These are phyloP conservation scores for Suillus fuscotomentosus DNA, from an alignment of 768 basidiomycete genomes.

Conservation along the genomic window DNA sequence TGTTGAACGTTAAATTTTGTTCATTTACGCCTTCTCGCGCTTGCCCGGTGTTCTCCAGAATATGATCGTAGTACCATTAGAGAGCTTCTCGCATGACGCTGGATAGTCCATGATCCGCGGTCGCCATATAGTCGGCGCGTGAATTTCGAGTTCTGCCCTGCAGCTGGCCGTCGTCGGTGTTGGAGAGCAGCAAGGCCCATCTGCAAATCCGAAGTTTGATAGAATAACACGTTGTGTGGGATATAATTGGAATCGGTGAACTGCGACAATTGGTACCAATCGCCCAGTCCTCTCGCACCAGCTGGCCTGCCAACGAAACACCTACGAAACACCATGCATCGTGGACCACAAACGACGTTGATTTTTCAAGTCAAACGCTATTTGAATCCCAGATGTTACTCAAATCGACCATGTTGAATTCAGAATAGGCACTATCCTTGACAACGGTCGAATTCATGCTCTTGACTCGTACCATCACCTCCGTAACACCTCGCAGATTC, in stretches of 20 bases:
- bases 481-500: not conserved
- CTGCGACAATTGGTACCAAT: not conserved
- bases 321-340: not conserved
- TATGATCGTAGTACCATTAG: not conserved
- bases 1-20: not conserved
- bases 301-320: not conserved
- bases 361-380: not conserved
- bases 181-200: not conserved
- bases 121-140: not conserved
- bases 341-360: not conserved
- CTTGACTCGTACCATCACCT: conserved; percentile 4
- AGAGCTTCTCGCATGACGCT: not conserved
- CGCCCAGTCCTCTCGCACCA: not conserved
- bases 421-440: not conserved
- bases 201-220: not conserved
- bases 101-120: not conserved
- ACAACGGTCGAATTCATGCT: conserved; percentile 3
- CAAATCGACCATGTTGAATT: not conserved
- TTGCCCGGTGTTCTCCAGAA: not conserved
- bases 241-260: not conserved
- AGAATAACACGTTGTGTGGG: not conserved
- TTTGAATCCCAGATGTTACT: not conserved
- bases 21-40: not conserved
- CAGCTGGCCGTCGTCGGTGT: not conserved
- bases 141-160: not conserved